A percentile compares a stretch with the other conserved stretches of the same genome.
Evolutionary conservation across 2,329 filamentous ascomycete species (phyloP).

Genomic region (Ilyonectria sp.): DNA sequence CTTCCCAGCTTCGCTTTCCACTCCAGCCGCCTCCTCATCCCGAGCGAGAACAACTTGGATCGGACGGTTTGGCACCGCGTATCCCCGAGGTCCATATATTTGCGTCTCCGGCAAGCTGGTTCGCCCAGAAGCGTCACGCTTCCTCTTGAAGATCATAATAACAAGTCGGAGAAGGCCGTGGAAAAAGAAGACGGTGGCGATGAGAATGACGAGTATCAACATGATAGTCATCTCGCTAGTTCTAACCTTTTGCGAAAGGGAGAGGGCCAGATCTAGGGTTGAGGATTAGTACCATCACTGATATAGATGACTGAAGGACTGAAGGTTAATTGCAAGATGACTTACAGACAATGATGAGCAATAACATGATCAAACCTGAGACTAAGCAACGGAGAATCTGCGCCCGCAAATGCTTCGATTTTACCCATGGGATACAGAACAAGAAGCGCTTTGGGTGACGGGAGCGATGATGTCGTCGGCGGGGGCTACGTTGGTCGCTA

Average conservation of each 20-base stretch:
- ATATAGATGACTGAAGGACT: background rate
- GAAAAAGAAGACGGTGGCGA: slow-evolving; percentile 84
- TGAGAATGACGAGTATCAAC: slow-evolving; percentile 82
- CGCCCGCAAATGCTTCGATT: slow-evolving; percentile 66
- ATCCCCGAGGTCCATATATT: slow-evolving; percentile 72
- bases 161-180: slow-evolving; percentile 83
- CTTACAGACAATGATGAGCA: slow-evolving; percentile 78
- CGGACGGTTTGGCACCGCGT: slow-evolving; percentile 78
- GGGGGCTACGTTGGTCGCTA: background rate
- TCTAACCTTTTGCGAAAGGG: slow-evolving; percentile 74
- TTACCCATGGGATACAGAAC: slow-evolving; percentile 70
- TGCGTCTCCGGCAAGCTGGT: slow-evolving; percentile 57
- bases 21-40: slow-evolving; percentile 78
- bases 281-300: slow-evolving; percentile 17
- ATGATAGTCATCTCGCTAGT: slow-evolving; percentile 84
- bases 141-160: slow-evolving; percentile 72
- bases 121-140: slow-evolving; percentile 45
- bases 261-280: slow-evolving; percentile 80
- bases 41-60: slow-evolving; percentile 83
- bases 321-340: slow-evolving; percentile 34
- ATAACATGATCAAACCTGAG: slow-evolving; percentile 73
- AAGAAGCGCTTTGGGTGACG: slow-evolving; percentile 62
- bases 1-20: slow-evolving; percentile 69
- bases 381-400: slow-evolving; percentile 75
- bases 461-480: slow-evolving; percentile 22